Percentiles rank a stretch among this genome's conserved stretches.
phyloP scores from a whole-genome alignment of 768 basidiomycete genomes.

The Coprinellus aureogranulatus region DNA sequence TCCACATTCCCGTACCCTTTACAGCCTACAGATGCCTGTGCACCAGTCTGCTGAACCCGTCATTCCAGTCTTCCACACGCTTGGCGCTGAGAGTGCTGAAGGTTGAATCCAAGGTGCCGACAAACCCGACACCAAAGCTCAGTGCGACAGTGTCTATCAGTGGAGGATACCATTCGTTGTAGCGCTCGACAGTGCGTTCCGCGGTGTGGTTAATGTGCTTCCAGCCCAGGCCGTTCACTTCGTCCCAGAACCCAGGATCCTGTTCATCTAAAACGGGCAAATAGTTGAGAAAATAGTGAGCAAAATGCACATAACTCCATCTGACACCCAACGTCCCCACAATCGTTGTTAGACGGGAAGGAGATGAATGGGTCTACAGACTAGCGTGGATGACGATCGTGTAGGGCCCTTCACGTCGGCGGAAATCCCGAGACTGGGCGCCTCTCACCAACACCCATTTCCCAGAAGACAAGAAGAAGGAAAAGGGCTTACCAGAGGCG shows the following conservation, averaged over 20 bases:
- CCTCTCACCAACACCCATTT: no score
- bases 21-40: not conserved
- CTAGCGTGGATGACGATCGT: not conserved
- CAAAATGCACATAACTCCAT: not conserved
- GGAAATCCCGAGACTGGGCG: not conserved
- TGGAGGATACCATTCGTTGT: slow-evolving; percentile 1
- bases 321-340: not conserved
- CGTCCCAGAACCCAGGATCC: slow-evolving; percentile 5
- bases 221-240: not conserved
- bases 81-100: slow-evolving; percentile 5
- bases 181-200: slow-evolving; percentile 1
- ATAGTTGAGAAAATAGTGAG: not conserved
- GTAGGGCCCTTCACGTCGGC: not conserved
- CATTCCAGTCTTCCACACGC: slow-evolving; percentile 6
- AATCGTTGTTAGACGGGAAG: not conserved
- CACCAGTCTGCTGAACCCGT: not conserved
- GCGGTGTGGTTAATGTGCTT: not conserved
- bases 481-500: not conserved
- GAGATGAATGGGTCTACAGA: not conserved
- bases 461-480: no score
- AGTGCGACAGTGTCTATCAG: slow-evolving; percentile 6
- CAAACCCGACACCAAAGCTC: slow-evolving; percentile 5
- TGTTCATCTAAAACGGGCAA: slow-evolving; percentile 1
- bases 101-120: slow-evolving; percentile 3
- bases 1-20: no score